Evolutionary conservation across 2,329 filamentous ascomycete genomes (phyloP).

Genomic region (Stachybotrys elegans): DNA sequence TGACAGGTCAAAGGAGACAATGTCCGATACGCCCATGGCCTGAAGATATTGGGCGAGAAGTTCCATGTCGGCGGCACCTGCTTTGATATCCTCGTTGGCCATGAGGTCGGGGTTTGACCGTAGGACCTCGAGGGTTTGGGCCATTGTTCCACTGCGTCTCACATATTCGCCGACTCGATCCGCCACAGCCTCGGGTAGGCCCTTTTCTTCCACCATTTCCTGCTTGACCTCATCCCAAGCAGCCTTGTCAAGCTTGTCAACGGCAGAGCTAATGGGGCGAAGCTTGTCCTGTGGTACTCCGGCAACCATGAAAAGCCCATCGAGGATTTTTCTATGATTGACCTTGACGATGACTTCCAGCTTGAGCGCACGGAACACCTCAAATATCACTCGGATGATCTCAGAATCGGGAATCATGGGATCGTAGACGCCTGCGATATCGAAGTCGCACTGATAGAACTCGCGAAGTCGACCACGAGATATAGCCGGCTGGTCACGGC

Average conservation of each 20-base stretch:
- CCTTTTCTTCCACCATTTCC: slow-evolving; percentile 93
- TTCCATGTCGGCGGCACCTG: slow-evolving; percentile 75
- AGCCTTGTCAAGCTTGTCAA: slow-evolving; percentile 93
- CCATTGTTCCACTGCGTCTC: slow-evolving; percentile 61
- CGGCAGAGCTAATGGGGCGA: slow-evolving; percentile 82
- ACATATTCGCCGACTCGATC: slow-evolving; percentile 86
- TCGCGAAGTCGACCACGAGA: slow-evolving; percentile 91
- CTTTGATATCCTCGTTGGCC: slow-evolving; percentile 69
- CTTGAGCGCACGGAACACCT: slow-evolving; percentile 77
- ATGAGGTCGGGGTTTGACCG: slow-evolving; percentile 61
- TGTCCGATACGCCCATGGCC: slow-evolving; percentile 65
- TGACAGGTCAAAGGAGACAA: slow-evolving; percentile 83
- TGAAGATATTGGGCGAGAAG: slow-evolving; percentile 79
- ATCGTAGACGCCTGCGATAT: slow-evolving; percentile 85
- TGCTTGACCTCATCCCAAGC: slow-evolving; percentile 85
- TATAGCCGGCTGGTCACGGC: slow-evolving; percentile 53
- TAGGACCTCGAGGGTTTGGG: slow-evolving; percentile 69
- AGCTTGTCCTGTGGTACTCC: slow-evolving; percentile 86
- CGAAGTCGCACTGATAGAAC: slow-evolving; percentile 97
- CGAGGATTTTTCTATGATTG: slow-evolving; percentile 91
- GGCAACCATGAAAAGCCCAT: slow-evolving; percentile 86
- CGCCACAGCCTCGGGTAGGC: slow-evolving; percentile 68
- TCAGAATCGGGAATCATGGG: slow-evolving; percentile 90
- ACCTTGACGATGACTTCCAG: slow-evolving; percentile 82
- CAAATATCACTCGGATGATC: slow-evolving; percentile 75